phyloP scores from a whole-genome alignment of 2,329 filamentous ascomycete genomes.

The Phaeophleospora eucalypticola region DNA sequence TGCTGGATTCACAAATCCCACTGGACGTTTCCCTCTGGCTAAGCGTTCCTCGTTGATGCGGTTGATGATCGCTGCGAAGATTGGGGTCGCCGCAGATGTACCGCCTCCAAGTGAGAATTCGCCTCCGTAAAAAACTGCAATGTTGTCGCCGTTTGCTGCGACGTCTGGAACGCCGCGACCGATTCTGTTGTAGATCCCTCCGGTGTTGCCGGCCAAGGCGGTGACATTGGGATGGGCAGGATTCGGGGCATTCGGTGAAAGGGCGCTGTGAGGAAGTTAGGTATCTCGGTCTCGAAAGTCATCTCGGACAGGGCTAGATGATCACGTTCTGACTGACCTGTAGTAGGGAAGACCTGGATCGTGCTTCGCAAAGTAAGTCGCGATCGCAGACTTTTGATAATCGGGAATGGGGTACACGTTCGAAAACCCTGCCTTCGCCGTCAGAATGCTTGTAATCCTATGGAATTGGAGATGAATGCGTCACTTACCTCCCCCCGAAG shows the following conservation, averaged over 20 bases:
- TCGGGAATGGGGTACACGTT: slow-evolving; percentile 25
- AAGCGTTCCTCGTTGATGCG: slow-evolving; percentile 38
- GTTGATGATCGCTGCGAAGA: slow-evolving; percentile 46
- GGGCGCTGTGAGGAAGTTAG: too few species aligned
- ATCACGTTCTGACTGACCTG: too few species aligned
- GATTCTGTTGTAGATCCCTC: slow-evolving; percentile 45
- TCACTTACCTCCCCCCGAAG: slow-evolving; percentile 37
- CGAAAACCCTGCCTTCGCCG: too few species aligned
- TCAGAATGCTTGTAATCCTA: too few species aligned
- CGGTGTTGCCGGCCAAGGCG: slow-evolving; percentile 30
- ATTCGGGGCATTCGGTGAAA: neutral
- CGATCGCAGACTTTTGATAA: slow-evolving; percentile 30
- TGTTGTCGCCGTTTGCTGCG: slow-evolving; percentile 19
- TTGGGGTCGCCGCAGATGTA: slow-evolving; percentile 48
- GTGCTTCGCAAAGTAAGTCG: slow-evolving; percentile 33
- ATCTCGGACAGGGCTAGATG: too few species aligned
- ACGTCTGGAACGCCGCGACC: slow-evolving; percentile 47
- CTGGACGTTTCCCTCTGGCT: slow-evolving; percentile 30
- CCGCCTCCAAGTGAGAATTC: slow-evolving; percentile 41
- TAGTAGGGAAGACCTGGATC: slow-evolving; percentile 31
- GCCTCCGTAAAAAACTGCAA: slow-evolving; percentile 33
- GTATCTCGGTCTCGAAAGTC: too few species aligned
- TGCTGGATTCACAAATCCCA: slow-evolving; percentile 40
- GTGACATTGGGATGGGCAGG: slow-evolving; percentile 11
- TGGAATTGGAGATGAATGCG: too few species aligned